Base-by-base conservation (phyloP, 306 rosid genomes). In the Psophocarpus tetragonolobus region DNA sequence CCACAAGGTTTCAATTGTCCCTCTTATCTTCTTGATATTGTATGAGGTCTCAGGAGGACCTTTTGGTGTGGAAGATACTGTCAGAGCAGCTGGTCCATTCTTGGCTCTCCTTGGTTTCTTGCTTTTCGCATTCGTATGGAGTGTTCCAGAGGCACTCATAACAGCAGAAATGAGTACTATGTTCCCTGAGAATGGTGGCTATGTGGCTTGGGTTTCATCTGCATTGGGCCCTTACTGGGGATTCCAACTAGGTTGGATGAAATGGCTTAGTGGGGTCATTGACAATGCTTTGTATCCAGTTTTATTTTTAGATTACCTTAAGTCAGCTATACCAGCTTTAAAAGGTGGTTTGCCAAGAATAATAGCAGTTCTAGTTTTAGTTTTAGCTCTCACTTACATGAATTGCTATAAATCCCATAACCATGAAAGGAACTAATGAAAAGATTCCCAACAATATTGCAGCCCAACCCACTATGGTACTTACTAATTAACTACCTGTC, bases 11-110 rank as follows among this genome's bases (percentile, higher is more conserved):
- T 79, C 82, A 63, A 54, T 81, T 5, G 15, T 80, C 35, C 88
- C 88, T 15, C 80, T 90, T 14, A 79, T 85, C 8, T 87, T 88
- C 80, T 68, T 90, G 38, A 90, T 90, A 83, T 90, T 90, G 60
- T 88, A 87, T 41, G 91, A 83, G 90, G 92, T 90, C 23, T 87
- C 92, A 2, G 92, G 96, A 33, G 96, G 92, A 15, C 91, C 92
- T 6, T 90, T 90, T 75, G 92, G 96, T 4, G 81, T 88, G 7
- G 91, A 90, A 61, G 90, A 88, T 48, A 79, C 87, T 58, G 96
- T 90, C 12, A 75, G 82, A 47, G 91, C 92, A 70, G 92, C 86
- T 3, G 92, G 88, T 68, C 92, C 96, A 23, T 82, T 88, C 3
- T 73, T 89, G 70, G 81, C 91, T 15, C 87, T 87, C 57, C 30